Evolutionary conservation across 192 early-diverging fungal species (phyloP), one percentile per base, ranked within the genome.

Genomic region (Spizellomyces sp.): DNA sequence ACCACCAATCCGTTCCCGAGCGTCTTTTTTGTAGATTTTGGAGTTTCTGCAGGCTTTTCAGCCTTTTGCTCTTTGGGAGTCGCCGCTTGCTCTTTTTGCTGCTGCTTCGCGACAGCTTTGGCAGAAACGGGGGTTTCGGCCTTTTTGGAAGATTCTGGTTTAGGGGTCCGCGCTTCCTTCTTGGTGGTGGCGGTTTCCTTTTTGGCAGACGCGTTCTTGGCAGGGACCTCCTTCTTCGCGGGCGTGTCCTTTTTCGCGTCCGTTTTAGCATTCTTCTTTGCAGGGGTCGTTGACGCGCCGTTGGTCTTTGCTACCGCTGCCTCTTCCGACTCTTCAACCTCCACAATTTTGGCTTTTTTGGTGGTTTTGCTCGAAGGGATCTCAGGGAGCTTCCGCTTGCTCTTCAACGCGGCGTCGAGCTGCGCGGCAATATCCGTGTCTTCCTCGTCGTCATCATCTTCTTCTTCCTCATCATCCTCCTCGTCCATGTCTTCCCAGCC

Each of bases 1-100:
- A 92, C 90, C n/a, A 87, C 75, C 9, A 98, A 77, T 55, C 96
- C 95, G 58, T 83, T 87, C n/a, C 85, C 82, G 81, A 73, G 83
- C 4, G 66, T 63, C 71, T 83, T 79, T 65, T 72, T 77, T 58
- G 79, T 73, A 36, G 81, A 73, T 48, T 80, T 45, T 21, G 70
- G 70, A 45, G 70, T 56, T 7, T 21, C n/a, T 7, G 45, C 50
- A 7, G 60, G n/a, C 8, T 27, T 9, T 45, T 61, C n/a, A 17
- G 62, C 36, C 17, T 22, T 22, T n/a, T 19, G 43, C 62, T n/a
- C 66, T 4, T 22, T 61, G 59, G 70, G 58, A 0, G 14, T 52
- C 5, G 14, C 42, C 0, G 59, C 5, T n/a, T n/a, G n/a, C 7
- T 73, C 61, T 47, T 74, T 56, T 15, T 79, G 59, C 48, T 65